A percentile compares a stretch with the other conserved stretches of the same genome.
Evolutionary conservation across 148 eudicot species (phyloP).

Genomic region (Gaultheria prostrata): DNA sequence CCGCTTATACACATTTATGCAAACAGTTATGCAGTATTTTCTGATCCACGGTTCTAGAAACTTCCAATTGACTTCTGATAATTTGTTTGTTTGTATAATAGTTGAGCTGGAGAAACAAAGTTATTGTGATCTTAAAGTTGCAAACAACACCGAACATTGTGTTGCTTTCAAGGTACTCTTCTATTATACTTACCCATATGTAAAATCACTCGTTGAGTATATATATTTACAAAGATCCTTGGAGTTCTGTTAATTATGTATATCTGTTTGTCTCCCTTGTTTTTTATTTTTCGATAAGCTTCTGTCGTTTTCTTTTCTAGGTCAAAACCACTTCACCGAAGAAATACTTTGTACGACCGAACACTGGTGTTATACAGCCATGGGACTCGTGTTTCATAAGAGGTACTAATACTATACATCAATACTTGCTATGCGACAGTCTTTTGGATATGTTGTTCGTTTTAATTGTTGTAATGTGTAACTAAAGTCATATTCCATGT

Average conservation of each 20-base stretch:
- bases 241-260: slow-evolving; percentile 1
- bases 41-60: slow-evolving; percentile 8
- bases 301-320: slow-evolving; percentile 28
- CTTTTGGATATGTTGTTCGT: neutral
- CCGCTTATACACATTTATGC: neutral
- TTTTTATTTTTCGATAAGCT: neutral
- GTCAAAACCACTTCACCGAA: slow-evolving; percentile 96
- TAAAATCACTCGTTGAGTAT: neutral
- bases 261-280: neutral
- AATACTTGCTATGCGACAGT: slow-evolving; percentile 1
- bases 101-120: slow-evolving; percentile 93
- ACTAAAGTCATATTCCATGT: neutral
- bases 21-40: neutral
- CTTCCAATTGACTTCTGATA: neutral
- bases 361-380: slow-evolving; percentile 84
- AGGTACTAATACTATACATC: slow-evolving; percentile 54
- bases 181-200: neutral
- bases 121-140: slow-evolving; percentile 78
- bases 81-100: slow-evolving; percentile 22
- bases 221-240: neutral
- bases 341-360: slow-evolving; percentile 89
- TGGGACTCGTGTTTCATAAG: slow-evolving; percentile 81
- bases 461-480: slow-evolving; percentile 16
- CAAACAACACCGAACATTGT: slow-evolving; percentile 68
- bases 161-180: slow-evolving; percentile 92